These are phyloP conservation scores for Rosa persica DNA, from an alignment of 306 rosid genomes.

Conservation along the genomic window DNA sequence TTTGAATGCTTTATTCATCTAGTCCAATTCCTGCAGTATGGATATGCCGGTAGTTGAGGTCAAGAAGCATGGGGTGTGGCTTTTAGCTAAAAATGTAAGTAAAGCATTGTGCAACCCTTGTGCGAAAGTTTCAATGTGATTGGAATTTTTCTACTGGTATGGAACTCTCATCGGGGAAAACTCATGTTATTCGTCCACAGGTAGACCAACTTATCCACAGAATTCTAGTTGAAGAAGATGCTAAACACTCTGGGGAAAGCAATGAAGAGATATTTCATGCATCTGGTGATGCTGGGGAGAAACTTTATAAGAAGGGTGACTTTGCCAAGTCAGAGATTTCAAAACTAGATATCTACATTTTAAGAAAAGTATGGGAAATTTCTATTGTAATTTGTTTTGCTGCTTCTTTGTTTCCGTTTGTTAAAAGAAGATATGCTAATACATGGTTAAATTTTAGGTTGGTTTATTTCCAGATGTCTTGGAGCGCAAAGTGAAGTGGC, in stretches of 20 bases:
- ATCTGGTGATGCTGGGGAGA: constrained; percentile 75
- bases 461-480: constrained; percentile 94
- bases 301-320: constrained; percentile 78
- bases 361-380: constrained; percentile 54
- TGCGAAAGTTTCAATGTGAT: not conserved
- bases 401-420: not conserved
- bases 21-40: constrained; percentile 53
- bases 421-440: not conserved
- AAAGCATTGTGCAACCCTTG: constrained; percentile 7
- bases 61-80: constrained; percentile 84
- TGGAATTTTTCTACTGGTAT: constrained; percentile 15
- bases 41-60: constrained; percentile 97
- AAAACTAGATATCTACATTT: constrained; percentile 63
- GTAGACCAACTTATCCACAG: constrained; percentile 91
- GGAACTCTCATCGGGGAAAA: not conserved
- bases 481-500: constrained; percentile 79
- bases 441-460: constrained; percentile 54
- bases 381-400: not conserved
- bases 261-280: constrained; percentile 57
- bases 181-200: constrained; percentile 35
- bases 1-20: constrained; percentile 27
- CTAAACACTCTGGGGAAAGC: constrained; percentile 48
- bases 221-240: constrained; percentile 87
- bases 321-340: constrained; percentile 65
- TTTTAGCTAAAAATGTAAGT: constrained; percentile 85